Evolutionary conservation across 2,329 filamentous ascomycete genomes (phyloP), one percentile per base, ranked within the genome.

Genomic region (Alternaria consortialis): DNA sequence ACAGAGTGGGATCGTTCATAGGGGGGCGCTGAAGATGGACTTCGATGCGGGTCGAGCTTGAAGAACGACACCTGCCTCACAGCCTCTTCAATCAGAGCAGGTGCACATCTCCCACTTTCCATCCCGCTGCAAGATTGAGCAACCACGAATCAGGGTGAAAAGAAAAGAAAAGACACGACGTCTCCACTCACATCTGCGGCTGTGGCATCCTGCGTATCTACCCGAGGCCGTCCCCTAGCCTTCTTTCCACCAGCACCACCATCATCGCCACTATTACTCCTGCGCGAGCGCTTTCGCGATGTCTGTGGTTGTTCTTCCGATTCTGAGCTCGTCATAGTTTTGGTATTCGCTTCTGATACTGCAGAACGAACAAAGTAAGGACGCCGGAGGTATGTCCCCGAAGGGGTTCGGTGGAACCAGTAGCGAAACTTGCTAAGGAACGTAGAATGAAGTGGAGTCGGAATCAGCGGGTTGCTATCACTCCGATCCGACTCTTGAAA

Each of bases 161-260:
- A 57, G 12, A 37, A 48, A 23, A 42, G 39, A 47, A 50, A 39
- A 39, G 40, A 37, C 46, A 52, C 13, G 9, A 32, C 36, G 56
- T 51, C 53, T 51, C 48, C 60, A 88, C 90, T 86, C 80, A 93
- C 91, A 81, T 94, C 92, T 55, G 87, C 88, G 63, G 91, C 88
- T 25, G 90, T 93, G 78, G 92, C 88, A 78, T 94, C 91, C 62
- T 88, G 88, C n/a, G 88, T 87, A 67, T 94, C 89, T 15, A 95
- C 83, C 52, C 91, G 84, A 6, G 92, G 92, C 56, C 92, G 85
- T 7, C 92, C 92, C 73, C 92, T 84, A 17, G 87, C 82, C 69
- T 90, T 87, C 72, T 81, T 83, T 44, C 74, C 72, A 13, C 69
- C 66, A 43, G 67, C 60, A 42, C 57, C 67, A 40, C 70, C 65